Base-by-base conservation (phyloP, 1,284 basidiomycete genomes). In the Cryptococcus sp. region DNA sequence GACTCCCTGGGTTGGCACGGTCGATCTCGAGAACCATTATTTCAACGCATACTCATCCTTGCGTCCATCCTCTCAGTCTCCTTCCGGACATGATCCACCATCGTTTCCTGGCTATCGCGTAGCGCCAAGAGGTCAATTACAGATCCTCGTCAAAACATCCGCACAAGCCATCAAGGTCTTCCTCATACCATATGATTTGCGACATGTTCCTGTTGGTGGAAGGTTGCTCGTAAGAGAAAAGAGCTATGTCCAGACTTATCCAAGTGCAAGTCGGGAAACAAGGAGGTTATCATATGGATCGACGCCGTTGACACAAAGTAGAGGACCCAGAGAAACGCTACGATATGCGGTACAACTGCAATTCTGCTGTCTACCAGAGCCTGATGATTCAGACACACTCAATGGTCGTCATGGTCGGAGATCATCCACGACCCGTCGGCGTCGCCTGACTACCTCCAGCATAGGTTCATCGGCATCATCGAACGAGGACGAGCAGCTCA, bases 121-220 rank as follows among this genome's bases (percentile, higher is more conserved):
- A 5, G 80, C 81, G 0, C 73, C 73, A 0, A 67, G 77, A 23
- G 82, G 82, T n/a, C 81, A 82, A 59, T 64, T 83, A 8, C 82
- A 83, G 66, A 70, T 83, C 10, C 71, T 83, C 25, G 70, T 83
- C 69, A 81, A 80, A 66, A 80, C 79, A 25, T 68, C 78, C 3
- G 69, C 73, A 25, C 66, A 73, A 23, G 76, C 81, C 0, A 66
- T 81, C 65, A 81, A 82, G 65, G 78, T 80, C 11, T 83, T 83
- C 58, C 66, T 83, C 2, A 65, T 83, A 3, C 80, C 81, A 0
- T 83, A 83, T 61, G 81, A 83, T 59, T 69, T 83, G 11, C 66
- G 72, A 4, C 64, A 68, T 6, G 68, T 83, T 52, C 56, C 61
- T 2, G 23, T 65, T 6, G 75, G 76, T 5, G 75, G 70, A 0